Base-by-base conservation (phyloP, 306 rosid species). In the Luffa aegyptiaca region DNA sequence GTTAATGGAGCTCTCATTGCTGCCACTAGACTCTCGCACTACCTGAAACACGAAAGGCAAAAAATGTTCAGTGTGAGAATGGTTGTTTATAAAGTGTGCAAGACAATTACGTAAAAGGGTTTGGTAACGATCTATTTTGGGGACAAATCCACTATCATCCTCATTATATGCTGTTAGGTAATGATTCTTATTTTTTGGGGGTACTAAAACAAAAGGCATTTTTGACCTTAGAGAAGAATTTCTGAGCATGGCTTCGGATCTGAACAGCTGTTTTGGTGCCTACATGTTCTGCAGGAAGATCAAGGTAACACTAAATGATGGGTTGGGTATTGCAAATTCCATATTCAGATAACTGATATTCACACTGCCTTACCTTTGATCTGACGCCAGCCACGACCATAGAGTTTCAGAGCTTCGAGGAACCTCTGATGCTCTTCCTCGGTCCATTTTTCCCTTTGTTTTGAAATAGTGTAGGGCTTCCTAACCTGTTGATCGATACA, bases 191-290 rank as follows among this genome's bases (percentile, higher is more conserved):
- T 44, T 74, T 13, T 13, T 74, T 17, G 13, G 39, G 21, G 41
- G 48, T 21, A 73, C 81, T 75, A 44, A 80, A 82, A 37, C 63
- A n/a, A 33, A 52, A 45, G 59, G 85, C 39, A 56, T 53, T 44
- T 74, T 74, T 21, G 49, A 95, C 98, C 98, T 95, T 95, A 85
- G 97, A 90, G 88, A 95, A 95, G 88, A 95, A 95, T 86, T 95
- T 95, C 81, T 95, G 99, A 81, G 99, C 99, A 89, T 95, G 99
- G 84, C 97, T 95, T 85, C 99, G 93, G 82, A 95, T 95, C 88
- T 95, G 99, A 88, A 95, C 94, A 39, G 97, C 97, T 82, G 97
- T 91, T 93, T 95, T 95, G 80, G 97, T 87, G 75, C 97, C 97
- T 83, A 95, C 89, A 87, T 95, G 97, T 80, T 93, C 99, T 95